Evolutionary conservation across 495 filamentous ascomycete species (phyloP).

Genomic region (Aspergillus olivimuriae): DNA sequence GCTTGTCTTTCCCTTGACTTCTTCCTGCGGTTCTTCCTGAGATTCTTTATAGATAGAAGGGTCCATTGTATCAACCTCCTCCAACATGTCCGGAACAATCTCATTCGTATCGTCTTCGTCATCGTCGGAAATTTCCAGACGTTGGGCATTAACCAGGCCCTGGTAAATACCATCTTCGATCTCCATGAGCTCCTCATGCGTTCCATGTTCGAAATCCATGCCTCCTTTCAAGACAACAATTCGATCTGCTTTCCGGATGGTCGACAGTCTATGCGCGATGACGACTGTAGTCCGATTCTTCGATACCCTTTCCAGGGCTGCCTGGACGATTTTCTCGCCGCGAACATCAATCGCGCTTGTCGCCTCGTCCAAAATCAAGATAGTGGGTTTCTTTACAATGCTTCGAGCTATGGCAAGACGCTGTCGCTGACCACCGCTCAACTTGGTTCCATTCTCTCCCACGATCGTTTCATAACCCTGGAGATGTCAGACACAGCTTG

Average conservation of each 20-base stretch:
- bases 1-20: conserved; percentile 21
- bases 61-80: conserved; percentile 31
- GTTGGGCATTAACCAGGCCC: conserved; percentile 30
- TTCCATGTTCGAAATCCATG: conserved; percentile 41
- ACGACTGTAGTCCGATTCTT: conserved; percentile 32
- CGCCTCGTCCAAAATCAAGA: conserved; percentile 59
- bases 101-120: conserved; percentile 15
- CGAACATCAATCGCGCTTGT: conserved; percentile 46
- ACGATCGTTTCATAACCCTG: conserved; percentile 30
- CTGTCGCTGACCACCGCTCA: conserved; percentile 49
- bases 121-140: conserved; percentile 11
- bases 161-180: conserved; percentile 37
- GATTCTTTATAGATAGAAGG: conserved; percentile 15
- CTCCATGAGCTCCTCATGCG: conserved; percentile 35
- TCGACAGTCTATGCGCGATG: conserved; percentile 53
- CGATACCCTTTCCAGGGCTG: conserved; percentile 34
- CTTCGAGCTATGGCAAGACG: conserved; percentile 65
- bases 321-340: conserved; percentile 42
- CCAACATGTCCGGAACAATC: conserved; percentile 26
- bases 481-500: conserved; percentile 25
- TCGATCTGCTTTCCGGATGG: conserved; percentile 44
- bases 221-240: conserved; percentile 50
- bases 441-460: conserved; percentile 25
- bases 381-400: conserved; percentile 75
- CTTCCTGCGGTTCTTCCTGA: conserved; percentile 37